Evolutionary conservation across 768 basidiomycete genomes (phyloP).

Genomic region (Suillus ampliporus): DNA sequence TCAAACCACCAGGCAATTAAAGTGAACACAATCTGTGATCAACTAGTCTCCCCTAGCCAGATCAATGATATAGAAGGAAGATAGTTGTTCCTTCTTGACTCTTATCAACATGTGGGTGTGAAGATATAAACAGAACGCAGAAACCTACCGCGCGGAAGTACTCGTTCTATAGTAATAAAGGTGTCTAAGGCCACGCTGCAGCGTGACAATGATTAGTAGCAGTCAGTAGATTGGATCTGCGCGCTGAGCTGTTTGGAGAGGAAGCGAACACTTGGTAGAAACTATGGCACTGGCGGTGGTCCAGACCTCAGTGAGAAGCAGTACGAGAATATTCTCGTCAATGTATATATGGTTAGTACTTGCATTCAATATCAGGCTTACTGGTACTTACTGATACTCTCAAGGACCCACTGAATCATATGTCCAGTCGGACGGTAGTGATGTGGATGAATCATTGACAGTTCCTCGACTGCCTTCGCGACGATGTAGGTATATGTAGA

Average conservation of each 20-base stretch:
- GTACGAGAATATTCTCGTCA: slow-evolving; percentile 72
- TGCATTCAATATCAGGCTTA: not conserved
- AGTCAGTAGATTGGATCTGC: slow-evolving; percentile 65
- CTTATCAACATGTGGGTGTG: not conserved
- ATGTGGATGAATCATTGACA: slow-evolving; percentile 76
- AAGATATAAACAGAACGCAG: slow-evolving; percentile 39
- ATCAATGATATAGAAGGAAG: no score
- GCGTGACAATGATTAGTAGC: slow-evolving; percentile 73
- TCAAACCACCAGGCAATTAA: slow-evolving; percentile 66
- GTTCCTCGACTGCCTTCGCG: slow-evolving; percentile 52
- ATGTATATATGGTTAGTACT: slow-evolving; percentile 61
- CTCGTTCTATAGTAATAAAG: no score
- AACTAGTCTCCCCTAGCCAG: no score
- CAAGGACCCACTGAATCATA: slow-evolving; percentile 49
- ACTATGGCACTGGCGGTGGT: slow-evolving; percentile 69
- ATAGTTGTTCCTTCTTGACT: no score
- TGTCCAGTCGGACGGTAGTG: slow-evolving; percentile 74
- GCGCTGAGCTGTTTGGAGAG: slow-evolving; percentile 65
- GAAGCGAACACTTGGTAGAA: slow-evolving; percentile 74
- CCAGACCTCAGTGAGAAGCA: slow-evolving; percentile 75
- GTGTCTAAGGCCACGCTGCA: slow-evolving; percentile 63
- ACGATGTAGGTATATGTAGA: slow-evolving; percentile 41
- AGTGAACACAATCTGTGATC: slow-evolving; percentile 42
- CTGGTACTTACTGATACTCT: slow-evolving; percentile 37
- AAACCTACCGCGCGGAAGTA: slow-evolving; percentile 82